Evolutionary conservation across 768 basidiomycete species (phyloP), one percentile per base, ranked within the genome.

Genomic region (Floccularia luteovirens): DNA sequence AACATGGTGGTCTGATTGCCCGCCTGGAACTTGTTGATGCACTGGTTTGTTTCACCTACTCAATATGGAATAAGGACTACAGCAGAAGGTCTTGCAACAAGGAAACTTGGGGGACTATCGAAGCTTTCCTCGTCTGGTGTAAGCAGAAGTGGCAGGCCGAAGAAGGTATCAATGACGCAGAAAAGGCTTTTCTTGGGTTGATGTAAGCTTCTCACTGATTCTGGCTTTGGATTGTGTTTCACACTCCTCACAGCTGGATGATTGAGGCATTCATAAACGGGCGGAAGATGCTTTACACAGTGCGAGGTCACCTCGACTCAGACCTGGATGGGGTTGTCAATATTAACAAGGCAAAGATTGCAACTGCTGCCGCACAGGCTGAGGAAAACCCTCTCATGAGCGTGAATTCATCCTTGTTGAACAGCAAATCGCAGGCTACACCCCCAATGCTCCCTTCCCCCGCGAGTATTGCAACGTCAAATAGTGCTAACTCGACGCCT

Each of bases 391-490:
- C 61, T 44, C 49, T 48, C 27, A 45, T 54, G 25, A 51, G 46
- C 8, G 46, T 56, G 33, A 56, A 50, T 43, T 43, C 57, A 31
- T 49, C 54, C 36, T 54, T 59, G 43, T 43, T 58, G 10, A 57
- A 54, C 45, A 52, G 60, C 43, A 71, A 67, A 48, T 53, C 60
- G 5, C 63, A 70, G 38, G 52, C 59, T 4, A 78, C 79, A 0
- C 82, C 83, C 23, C 75, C 77, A 23, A 86, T 86, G 86, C 75
- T 88, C 32, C 86, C 84, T 25, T 87, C 84, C 24, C 82, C 82
- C 2, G 82, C 79, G 7, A 83, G 79, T 54, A 79, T 80, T 42
- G 75, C 68, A 10, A 66, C 79, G 12, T 66, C 75, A 5, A 79
- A 69, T 48, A 89, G 85, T 50, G 76, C 82, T 39, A 85, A 83